phyloP scores from a whole-genome alignment of 148 eudicot species.

The Chenopodium quinoa region DNA sequence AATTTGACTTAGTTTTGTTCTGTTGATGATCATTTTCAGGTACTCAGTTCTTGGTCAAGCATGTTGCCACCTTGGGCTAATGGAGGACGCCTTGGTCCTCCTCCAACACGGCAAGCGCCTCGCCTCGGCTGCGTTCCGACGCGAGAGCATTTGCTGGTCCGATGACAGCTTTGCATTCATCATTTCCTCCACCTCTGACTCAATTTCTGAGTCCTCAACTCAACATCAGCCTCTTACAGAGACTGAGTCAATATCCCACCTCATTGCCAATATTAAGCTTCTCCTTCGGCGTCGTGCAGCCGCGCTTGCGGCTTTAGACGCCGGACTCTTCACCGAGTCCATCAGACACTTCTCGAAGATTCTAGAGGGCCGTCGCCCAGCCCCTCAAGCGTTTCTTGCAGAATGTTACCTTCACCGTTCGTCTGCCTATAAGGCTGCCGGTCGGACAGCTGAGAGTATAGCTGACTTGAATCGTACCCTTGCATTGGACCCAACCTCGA shows the following conservation, averaged over 20 bases:
- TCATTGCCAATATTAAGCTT: slow-evolving; percentile 77
- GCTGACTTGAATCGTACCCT: slow-evolving; percentile 80
- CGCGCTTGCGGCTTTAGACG: slow-evolving; percentile 80
- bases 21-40: slow-evolving; percentile 33
- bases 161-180: slow-evolving; percentile 81
- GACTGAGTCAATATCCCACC: slow-evolving; percentile 55
- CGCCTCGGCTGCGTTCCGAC: slow-evolving; percentile 86
- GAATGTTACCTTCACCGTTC: slow-evolving; percentile 89
- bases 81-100: slow-evolving; percentile 95
- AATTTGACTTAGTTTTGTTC: not conserved
- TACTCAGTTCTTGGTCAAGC: slow-evolving; percentile 92
- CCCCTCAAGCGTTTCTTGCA: slow-evolving; percentile 82
- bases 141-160: slow-evolving; percentile 74
- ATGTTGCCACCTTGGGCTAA: slow-evolving; percentile 82
- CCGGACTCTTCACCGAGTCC: slow-evolving; percentile 77
- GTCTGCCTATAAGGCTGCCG: slow-evolving; percentile 57
- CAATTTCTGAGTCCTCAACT: slow-evolving; percentile 3
- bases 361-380: slow-evolving; percentile 79
- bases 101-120: slow-evolving; percentile 94
- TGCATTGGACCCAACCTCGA: slow-evolving; percentile 68
- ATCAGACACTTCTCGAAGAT: slow-evolving; percentile 91
- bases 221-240: slow-evolving; percentile 48
- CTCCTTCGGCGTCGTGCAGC: slow-evolving; percentile 87
- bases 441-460: slow-evolving; percentile 67
- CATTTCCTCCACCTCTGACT: slow-evolving; percentile 31